Percentiles rank a stretch among this genome's conserved stretches.
Evolutionary conservation across 2,329 filamentous ascomycete genomes (phyloP).

Genomic region (Rugonectria rugulosa): DNA sequence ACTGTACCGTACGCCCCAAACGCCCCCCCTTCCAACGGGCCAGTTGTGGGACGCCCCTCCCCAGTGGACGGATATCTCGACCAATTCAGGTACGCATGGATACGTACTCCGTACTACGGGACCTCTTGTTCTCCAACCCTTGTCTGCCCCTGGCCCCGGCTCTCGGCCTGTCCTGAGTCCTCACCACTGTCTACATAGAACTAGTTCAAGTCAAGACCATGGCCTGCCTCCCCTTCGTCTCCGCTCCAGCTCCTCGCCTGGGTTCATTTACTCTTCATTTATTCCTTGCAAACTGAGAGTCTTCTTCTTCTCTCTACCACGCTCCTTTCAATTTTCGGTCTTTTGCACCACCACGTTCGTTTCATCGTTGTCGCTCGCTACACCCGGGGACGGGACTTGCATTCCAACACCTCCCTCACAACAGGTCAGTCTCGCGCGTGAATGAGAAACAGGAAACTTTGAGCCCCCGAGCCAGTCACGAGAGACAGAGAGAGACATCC

Average conservation of each 20-base stretch:
- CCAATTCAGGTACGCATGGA: background rate
- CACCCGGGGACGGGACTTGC: slow-evolving; percentile 29
- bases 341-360: slow-evolving; percentile 41
- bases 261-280: slow-evolving; percentile 38
- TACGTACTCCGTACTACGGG: slow-evolving; percentile 11
- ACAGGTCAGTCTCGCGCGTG: slow-evolving; percentile 33
- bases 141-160: slow-evolving; percentile 19
- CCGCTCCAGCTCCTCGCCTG: slow-evolving; percentile 31
- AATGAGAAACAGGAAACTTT: background rate
- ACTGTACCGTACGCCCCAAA: no score
- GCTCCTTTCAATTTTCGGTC: slow-evolving; percentile 47
- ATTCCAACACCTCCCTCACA: slow-evolving; percentile 28
- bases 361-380: slow-evolving; percentile 40
- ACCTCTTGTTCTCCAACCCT: slow-evolving; percentile 9
- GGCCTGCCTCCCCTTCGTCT: slow-evolving; percentile 38
- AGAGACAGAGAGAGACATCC: slow-evolving; percentile 13
- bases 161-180: slow-evolving; percentile 14
- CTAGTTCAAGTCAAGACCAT: slow-evolving; percentile 30
- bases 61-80: background rate
- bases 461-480: background rate
- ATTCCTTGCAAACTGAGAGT: slow-evolving; percentile 62
- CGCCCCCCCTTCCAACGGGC: slow-evolving; percentile 11
- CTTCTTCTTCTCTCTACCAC: slow-evolving; percentile 60
- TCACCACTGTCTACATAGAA: slow-evolving; percentile 10
- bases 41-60: slow-evolving; percentile 5